phyloP scores from a whole-genome alignment of 495 filamentous ascomycete genomes.

The Penicillium antarcticum region DNA sequence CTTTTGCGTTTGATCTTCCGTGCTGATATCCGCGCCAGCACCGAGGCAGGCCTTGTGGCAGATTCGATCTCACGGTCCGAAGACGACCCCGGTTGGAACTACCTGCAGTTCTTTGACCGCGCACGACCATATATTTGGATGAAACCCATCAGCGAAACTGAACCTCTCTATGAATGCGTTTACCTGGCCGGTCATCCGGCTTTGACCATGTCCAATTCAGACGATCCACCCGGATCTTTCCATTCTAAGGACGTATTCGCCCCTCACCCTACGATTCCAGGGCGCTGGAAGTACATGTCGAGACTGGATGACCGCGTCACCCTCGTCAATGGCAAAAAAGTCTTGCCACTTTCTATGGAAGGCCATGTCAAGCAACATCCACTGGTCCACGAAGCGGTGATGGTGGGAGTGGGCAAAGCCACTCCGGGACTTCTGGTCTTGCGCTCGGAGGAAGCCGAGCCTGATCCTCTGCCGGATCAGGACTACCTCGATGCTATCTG shows the following conservation, averaged over 20 bases:
- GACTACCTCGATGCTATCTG: constrained; percentile 46
- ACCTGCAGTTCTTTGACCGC: constrained; percentile 46
- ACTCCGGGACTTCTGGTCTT: constrained; percentile 56
- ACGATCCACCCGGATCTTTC: constrained; percentile 48
- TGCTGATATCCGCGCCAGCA: constrained; percentile 30
- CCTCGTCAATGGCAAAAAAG: constrained; percentile 67
- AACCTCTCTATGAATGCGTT: constrained; percentile 49
- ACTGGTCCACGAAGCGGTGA: constrained; percentile 53
- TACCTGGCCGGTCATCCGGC: constrained; percentile 50
- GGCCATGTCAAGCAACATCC: constrained; percentile 49
- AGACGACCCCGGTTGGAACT: constrained; percentile 52
- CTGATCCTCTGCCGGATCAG: constrained; percentile 28
- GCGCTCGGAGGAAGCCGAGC: constrained; percentile 28
- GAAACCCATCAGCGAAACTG: constrained; percentile 39
- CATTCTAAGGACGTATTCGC: constrained; percentile 61
- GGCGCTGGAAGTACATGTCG: constrained; percentile 62
- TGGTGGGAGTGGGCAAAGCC: constrained; percentile 52
- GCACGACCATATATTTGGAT: constrained; percentile 46
- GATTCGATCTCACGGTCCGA: constrained; percentile 46
- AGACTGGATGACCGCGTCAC: constrained; percentile 63
- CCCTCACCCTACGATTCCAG: constrained; percentile 54
- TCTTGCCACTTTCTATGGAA: constrained; percentile 62
- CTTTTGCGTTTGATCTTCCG: not conserved
- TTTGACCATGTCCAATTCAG: constrained; percentile 52
- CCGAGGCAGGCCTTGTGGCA: constrained; percentile 52